Conservation (phyloP, 805 yeast species). For the Monosporozyma yasuniensis region DNA sequence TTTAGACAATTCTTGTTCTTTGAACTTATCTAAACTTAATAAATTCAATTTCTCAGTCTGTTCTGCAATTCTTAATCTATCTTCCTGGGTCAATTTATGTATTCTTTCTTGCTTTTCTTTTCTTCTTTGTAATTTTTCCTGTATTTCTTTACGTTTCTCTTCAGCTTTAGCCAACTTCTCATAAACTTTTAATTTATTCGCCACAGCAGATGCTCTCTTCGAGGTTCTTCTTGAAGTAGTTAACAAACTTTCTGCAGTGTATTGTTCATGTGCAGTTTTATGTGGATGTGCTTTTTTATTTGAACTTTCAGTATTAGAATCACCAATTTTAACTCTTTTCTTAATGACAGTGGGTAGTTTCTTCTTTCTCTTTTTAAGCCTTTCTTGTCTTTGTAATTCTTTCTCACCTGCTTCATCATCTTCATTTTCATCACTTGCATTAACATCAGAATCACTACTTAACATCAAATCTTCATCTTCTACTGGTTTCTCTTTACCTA, state of each 20-base stretch:
- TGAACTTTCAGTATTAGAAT: constrained; percentile 7
- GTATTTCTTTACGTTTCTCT: constrained; percentile 40
- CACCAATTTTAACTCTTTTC: constrained; percentile 14
- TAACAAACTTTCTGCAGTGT: constrained; percentile 45
- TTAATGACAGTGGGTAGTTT: constrained; percentile 30
- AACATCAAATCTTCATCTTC: constrained; percentile 27
- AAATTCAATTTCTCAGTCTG: constrained; percentile 76
- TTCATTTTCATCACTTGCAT: constrained; percentile 36
- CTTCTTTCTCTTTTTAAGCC: constrained; percentile 20
- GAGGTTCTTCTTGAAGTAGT: constrained; percentile 57
- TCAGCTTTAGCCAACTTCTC: constrained; percentile 64
- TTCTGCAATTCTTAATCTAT: constrained; percentile 60
- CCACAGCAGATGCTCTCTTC: constrained; percentile 66
- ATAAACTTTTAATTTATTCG: constrained; percentile 67
- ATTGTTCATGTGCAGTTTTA: constrained; percentile 20
- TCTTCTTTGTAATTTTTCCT: constrained; percentile 38
- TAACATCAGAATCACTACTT: constrained; percentile 28
- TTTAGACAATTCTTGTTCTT: constrained; percentile 76
- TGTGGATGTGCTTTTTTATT: constrained; percentile 5
- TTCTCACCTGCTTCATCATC: constrained; percentile 65
- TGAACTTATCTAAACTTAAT: constrained; percentile 62
- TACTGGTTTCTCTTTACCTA: constrained; percentile 8
- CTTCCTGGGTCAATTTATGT: constrained; percentile 34
- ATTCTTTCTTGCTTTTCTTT: constrained; percentile 39
- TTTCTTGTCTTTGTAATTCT: constrained; percentile 41